phyloP scores from a whole-genome alignment of 2,329 filamentous ascomycete genomes.

The Achaetomium macrosporum region DNA sequence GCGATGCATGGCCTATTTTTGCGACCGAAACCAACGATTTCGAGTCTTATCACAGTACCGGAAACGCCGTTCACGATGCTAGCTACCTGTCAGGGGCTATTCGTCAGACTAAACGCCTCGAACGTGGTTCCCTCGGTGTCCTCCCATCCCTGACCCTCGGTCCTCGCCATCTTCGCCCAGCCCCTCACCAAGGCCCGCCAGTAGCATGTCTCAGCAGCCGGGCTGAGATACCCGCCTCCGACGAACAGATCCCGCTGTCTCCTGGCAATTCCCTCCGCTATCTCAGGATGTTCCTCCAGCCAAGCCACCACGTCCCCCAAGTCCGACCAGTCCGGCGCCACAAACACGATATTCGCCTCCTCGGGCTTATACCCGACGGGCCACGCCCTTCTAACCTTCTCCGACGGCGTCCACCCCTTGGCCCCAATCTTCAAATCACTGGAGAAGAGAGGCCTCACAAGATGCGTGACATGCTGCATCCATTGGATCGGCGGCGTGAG shows the following conservation, averaged over 20 bases:
- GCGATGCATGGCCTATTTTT: neutral
- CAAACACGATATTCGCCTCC: constrained; percentile 46
- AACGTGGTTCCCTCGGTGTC: constrained; percentile 33
- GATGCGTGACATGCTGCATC: constrained; percentile 46
- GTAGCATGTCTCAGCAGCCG: constrained; percentile 48
- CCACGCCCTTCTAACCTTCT: constrained; percentile 33
- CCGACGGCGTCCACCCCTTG: constrained; percentile 18
- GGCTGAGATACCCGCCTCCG: constrained; percentile 40
- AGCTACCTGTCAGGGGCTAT: neutral
- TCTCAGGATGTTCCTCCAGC: constrained; percentile 38
- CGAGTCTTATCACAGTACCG: neutral
- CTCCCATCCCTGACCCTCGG: constrained; percentile 32
- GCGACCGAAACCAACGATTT: neutral
- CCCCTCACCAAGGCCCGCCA: constrained; percentile 45
- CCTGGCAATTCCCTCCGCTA: constrained; percentile 42
- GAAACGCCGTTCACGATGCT: neutral
- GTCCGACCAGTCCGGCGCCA: constrained; percentile 46
- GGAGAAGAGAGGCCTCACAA: constrained; percentile 41
- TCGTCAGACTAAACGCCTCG: constrained; percentile 35
- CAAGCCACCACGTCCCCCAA: constrained; percentile 41
- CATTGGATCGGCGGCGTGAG: constrained; percentile 43
- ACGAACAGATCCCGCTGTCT: constrained; percentile 41
- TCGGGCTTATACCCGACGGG: constrained; percentile 29
- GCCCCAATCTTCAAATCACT: constrained; percentile 18
- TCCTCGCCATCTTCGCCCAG: constrained; percentile 39